Evolutionary conservation across 805 yeast species (phyloP).

Genomic region (Saccharomyces kudriavzevii): DNA sequence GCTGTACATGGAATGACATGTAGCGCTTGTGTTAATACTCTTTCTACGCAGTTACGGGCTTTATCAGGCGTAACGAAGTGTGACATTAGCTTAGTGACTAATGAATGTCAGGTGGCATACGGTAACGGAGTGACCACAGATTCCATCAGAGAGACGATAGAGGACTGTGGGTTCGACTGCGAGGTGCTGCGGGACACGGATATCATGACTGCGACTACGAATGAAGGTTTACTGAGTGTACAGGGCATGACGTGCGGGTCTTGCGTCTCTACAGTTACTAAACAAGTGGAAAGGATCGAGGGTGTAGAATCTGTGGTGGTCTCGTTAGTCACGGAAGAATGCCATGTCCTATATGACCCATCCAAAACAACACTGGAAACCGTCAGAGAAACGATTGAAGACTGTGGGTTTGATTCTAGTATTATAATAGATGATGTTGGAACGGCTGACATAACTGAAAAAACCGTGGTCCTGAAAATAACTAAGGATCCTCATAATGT

Average conservation of each 20-base stretch:
- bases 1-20: constrained; percentile 81
- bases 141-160: constrained; percentile 45
- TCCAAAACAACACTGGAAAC: constrained; percentile 25
- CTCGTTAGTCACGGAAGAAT: constrained; percentile 71
- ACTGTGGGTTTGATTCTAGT: constrained; percentile 62
- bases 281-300: constrained; percentile 39
- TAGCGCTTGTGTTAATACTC: constrained; percentile 69
- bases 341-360: constrained; percentile 44
- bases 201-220: not conserved
- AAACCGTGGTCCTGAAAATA: not conserved
- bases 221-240: constrained; percentile 11
- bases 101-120: constrained; percentile 56
- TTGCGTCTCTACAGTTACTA: constrained; percentile 62
- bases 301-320: constrained; percentile 54
- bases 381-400: constrained; percentile 54
- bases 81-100: constrained; percentile 66
- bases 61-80: constrained; percentile 45
- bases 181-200: constrained; percentile 5
- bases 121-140: constrained; percentile 27
- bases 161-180: constrained; percentile 68
- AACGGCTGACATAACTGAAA: not conserved
- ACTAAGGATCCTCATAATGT: not conserved
- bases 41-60: constrained; percentile 44
- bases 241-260: constrained; percentile 91
- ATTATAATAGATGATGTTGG: constrained; percentile 1